A percentile compares a stretch with the other conserved stretches of the same genome.
Evolutionary conservation across 768 basidiomycete species (phyloP).

Genomic region (Fibroporia radiculosa): DNA sequence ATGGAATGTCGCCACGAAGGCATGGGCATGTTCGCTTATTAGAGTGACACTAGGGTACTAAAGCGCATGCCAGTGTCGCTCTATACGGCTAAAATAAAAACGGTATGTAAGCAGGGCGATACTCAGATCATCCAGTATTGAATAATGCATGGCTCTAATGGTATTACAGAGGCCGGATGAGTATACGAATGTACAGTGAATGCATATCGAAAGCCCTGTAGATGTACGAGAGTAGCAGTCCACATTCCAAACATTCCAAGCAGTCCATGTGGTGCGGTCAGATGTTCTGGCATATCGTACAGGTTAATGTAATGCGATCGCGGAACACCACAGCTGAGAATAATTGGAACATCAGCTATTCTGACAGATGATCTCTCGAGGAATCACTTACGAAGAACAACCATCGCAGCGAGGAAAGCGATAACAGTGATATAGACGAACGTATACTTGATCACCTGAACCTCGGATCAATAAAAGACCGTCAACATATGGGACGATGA

Average conservation of each 20-base stretch:
- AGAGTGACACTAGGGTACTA: no score
- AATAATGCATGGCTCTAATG: constrained; percentile 4
- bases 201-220: constrained; percentile 3
- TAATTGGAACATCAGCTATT: constrained; percentile 11
- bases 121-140: no score
- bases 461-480: constrained; percentile 6
- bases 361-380: constrained; percentile 4
- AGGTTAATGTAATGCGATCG: constrained; percentile 66
- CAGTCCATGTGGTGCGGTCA: constrained; percentile 35
- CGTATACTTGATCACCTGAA: constrained; percentile 76
- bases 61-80: no score
- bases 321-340: constrained; percentile 72
- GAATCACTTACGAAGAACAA: constrained; percentile 65
- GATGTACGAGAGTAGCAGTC: neutral
- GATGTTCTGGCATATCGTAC: constrained; percentile 80
- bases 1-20: no score
- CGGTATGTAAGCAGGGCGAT: no score
- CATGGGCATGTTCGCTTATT: no score
- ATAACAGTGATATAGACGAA: constrained; percentile 74
- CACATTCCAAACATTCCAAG: neutral
- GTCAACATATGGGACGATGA: constrained; percentile 9
- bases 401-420: constrained; percentile 69
- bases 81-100: no score
- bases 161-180: constrained; percentile 3
- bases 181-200: constrained; percentile 7